phyloP scores from a whole-genome alignment of 2,329 filamentous ascomycete genomes.

The Venturia aucupariae region DNA sequence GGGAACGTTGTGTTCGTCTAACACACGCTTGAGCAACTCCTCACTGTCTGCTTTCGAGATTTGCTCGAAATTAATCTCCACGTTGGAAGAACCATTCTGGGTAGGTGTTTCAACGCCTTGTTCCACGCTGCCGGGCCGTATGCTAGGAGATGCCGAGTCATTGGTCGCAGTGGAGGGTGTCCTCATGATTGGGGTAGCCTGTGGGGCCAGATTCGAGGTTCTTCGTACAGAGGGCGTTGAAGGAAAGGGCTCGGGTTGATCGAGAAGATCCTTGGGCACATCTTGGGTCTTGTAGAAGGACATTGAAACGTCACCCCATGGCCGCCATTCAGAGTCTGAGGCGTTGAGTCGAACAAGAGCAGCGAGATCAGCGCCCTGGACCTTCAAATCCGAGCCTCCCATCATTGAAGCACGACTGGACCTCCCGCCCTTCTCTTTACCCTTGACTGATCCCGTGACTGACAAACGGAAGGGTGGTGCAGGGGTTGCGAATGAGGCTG shows the following conservation, averaged over 20 bases:
- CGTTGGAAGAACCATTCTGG: neutral
- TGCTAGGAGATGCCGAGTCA: neutral
- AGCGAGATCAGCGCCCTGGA: constrained; percentile 54
- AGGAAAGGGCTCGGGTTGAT: neutral
- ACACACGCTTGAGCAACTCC: constrained; percentile 32
- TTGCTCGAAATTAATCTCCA: constrained; percentile 25
- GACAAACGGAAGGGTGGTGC: constrained; percentile 41
- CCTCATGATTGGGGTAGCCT: neutral
- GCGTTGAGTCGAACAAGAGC: constrained; percentile 54
- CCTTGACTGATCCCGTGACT: constrained; percentile 36
- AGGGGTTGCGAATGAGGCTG: constrained; percentile 70
- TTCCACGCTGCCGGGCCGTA: neutral
- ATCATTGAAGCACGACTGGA: constrained; percentile 30
- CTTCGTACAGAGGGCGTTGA: constrained; percentile 3
- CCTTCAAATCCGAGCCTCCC: neutral
- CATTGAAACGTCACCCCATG: constrained; percentile 73
- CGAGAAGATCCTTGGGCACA: neutral
- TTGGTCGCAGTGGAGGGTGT: neutral
- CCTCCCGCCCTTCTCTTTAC: constrained; percentile 56
- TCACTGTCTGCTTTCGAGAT: constrained; percentile 34
- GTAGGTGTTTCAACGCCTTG: neutral
- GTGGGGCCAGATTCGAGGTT: constrained; percentile 1
- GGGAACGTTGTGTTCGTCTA: constrained; percentile 52
- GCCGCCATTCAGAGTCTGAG: constrained; percentile 49
- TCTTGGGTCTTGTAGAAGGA: constrained; percentile 55